Percentiles rank a stretch among this genome's conserved stretches.
Evolutionary conservation across 2,329 filamentous ascomycete species (phyloP).

Genomic region (Hymenoscyphus infarciens): DNA sequence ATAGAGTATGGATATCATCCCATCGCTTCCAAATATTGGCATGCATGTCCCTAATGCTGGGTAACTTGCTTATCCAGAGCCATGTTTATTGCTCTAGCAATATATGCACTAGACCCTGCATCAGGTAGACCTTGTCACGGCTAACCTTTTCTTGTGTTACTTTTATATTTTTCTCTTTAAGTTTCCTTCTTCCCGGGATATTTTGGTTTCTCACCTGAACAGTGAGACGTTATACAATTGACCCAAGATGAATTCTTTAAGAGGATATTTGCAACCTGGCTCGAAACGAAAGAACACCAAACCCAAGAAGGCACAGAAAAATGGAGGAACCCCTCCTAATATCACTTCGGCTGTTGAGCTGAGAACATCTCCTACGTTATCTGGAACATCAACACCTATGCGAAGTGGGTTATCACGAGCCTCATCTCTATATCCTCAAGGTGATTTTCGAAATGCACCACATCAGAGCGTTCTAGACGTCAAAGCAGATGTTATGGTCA

Average conservation of each 20-base stretch:
- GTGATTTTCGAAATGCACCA: slow-evolving; percentile 41
- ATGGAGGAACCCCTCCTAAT: background rate
- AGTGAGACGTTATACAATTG: background rate
- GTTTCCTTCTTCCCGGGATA: background rate
- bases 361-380: background rate
- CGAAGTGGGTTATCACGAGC: slow-evolving; percentile 14
- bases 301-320: background rate
- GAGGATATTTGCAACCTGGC: background rate
- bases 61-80: background rate
- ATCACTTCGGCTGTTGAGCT: background rate
- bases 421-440: slow-evolving; percentile 38
- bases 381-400: slow-evolving; percentile 6
- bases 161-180: background rate
- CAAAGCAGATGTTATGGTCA: slow-evolving; percentile 60
- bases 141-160: background rate
- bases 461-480: slow-evolving; percentile 48
- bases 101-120: background rate
- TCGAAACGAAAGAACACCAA: background rate
- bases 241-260: background rate
- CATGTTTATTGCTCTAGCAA: background rate
- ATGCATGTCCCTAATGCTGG: background rate
- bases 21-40: background rate
- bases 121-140: background rate
- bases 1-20: background rate
- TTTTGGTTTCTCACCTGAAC: background rate